Percentiles rank a stretch among this genome's conserved stretches.
Conservation (phyloP, 179 eudicot species). For the Carnegiea gigantea region DNA sequence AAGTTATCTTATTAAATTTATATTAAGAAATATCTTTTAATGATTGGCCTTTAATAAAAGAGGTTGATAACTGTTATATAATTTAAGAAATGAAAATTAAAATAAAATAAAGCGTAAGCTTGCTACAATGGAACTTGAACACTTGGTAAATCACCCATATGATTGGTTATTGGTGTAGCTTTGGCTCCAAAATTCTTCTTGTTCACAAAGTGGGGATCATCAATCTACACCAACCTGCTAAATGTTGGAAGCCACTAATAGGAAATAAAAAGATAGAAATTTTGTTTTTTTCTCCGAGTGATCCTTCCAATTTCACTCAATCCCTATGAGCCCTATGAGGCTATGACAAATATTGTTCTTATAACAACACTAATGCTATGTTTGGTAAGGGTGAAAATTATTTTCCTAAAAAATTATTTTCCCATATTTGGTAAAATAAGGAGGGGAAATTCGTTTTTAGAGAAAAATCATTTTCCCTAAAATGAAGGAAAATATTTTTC, state of each 20-base stretch:
- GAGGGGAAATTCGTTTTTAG: too few species aligned
- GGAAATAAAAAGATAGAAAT: neutral
- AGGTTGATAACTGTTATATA: too few species aligned
- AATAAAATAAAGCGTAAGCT: neutral
- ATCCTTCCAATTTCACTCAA: neutral
- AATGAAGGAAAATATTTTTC: too few species aligned
- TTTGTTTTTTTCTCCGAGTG: neutral
- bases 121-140: neutral
- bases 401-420: too few species aligned
- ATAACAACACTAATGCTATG: too few species aligned
- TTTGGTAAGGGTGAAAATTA: too few species aligned
- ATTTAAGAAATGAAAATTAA: neutral
- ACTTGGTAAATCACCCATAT: neutral
- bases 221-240: constrained; percentile 24
- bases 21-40: too few species aligned
- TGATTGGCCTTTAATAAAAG: too few species aligned
- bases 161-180: constrained; percentile 23
- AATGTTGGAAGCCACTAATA: neutral
- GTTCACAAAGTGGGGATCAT: constrained; percentile 37
- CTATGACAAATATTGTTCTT: neutral
- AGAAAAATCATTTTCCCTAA: too few species aligned
- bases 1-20: too few species aligned
- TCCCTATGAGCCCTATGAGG: neutral
- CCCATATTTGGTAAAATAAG: too few species aligned
- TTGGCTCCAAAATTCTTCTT: constrained; percentile 25